Conservation (phyloP, 352 stramenopile species). For the Globisporangium apiculatum region DNA sequence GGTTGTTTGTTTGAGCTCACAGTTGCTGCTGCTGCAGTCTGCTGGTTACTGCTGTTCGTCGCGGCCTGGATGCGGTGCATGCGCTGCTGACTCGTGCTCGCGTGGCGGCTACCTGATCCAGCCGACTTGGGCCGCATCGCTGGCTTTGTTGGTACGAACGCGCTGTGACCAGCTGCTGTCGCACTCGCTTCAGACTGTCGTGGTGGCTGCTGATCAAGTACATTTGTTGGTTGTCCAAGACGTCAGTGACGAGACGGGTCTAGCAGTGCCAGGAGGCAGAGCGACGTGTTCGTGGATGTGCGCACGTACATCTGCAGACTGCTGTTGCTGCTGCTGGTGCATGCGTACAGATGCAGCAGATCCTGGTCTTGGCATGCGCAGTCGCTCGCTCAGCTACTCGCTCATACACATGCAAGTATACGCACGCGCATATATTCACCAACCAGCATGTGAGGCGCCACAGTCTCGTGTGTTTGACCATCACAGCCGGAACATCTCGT, state of each 20-base stretch:
- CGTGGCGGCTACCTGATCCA: conserved; percentile 6
- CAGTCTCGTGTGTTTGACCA: not conserved
- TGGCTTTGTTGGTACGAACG: conserved; percentile 15
- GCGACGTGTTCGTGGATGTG: not conserved
- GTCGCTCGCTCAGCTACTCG: conserved; percentile 36
- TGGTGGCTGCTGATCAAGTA: not conserved
- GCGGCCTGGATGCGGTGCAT: conserved; percentile 25
- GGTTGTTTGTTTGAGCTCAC: not conserved
- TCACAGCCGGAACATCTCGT: not conserved
- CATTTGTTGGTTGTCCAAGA: too few relatives aligned
- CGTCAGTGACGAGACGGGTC: too few relatives aligned
- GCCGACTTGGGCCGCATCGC: conserved; percentile 36
- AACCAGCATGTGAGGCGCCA: not conserved
- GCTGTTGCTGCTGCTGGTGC: not conserved
- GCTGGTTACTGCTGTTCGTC: conserved; percentile 9
- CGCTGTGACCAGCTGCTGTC: too few relatives aligned
- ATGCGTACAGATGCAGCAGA: conserved; percentile 5
- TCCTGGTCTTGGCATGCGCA: conserved; percentile 36
- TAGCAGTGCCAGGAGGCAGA: too few relatives aligned
- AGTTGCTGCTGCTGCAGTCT: not conserved
- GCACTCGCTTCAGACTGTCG: too few relatives aligned
- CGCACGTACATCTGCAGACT: not conserved
- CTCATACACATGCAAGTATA: not conserved
- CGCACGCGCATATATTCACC: not conserved
- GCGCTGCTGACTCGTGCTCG: conserved; percentile 25